These are phyloP conservation scores for Trichosporon ovoides DNA, from an alignment of 1,284 basidiomycete genomes.

Conservation along the genomic window DNA sequence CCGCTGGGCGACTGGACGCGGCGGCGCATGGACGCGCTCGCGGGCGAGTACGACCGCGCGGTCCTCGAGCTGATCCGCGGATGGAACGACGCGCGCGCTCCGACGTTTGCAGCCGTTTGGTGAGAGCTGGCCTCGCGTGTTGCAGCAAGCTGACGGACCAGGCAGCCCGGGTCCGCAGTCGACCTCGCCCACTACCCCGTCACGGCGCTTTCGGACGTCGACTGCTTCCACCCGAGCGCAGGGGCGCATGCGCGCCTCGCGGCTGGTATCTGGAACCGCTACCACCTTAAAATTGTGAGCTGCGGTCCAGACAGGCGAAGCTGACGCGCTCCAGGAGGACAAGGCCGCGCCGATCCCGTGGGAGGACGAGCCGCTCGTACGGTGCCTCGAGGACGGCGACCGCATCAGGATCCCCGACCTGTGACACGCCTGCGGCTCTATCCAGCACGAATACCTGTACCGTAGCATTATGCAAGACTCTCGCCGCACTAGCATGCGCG, in stretches of 20 bases:
- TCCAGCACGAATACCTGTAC: too few relatives aligned
- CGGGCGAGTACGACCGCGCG: slow-evolving; percentile 42
- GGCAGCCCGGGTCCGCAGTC: slow-evolving; percentile 45
- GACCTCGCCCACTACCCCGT: slow-evolving; percentile 45
- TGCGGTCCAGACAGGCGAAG: too few relatives aligned
- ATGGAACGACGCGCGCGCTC: slow-evolving; percentile 36
- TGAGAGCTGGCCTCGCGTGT: slow-evolving; percentile 7
- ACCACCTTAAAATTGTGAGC: slow-evolving; percentile 19
- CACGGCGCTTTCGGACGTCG: slow-evolving; percentile 42
- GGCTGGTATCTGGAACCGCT: slow-evolving; percentile 47
- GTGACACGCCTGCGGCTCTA: too few relatives aligned
- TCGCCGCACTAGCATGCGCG: too few relatives aligned
- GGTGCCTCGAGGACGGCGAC: slow-evolving; percentile 45
- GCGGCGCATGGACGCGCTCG: slow-evolving; percentile 43
- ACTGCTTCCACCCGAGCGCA: slow-evolving; percentile 49
- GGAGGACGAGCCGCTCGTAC: slow-evolving; percentile 35
- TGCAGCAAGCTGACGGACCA: slow-evolving; percentile 18
- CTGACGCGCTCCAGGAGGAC: slow-evolving; percentile 25
- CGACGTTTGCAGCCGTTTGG: slow-evolving; percentile 40
- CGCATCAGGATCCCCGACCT: slow-evolving; percentile 22
- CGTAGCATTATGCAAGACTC: too few relatives aligned
- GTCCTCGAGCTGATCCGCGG: slow-evolving; percentile 37
- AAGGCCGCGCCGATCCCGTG: slow-evolving; percentile 39
- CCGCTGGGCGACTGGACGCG: slow-evolving; percentile 43
- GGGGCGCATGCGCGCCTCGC: slow-evolving; percentile 45